Evolutionary conservation across 2,329 filamentous ascomycete species (phyloP).

Genomic region (Eutypella sp.): DNA sequence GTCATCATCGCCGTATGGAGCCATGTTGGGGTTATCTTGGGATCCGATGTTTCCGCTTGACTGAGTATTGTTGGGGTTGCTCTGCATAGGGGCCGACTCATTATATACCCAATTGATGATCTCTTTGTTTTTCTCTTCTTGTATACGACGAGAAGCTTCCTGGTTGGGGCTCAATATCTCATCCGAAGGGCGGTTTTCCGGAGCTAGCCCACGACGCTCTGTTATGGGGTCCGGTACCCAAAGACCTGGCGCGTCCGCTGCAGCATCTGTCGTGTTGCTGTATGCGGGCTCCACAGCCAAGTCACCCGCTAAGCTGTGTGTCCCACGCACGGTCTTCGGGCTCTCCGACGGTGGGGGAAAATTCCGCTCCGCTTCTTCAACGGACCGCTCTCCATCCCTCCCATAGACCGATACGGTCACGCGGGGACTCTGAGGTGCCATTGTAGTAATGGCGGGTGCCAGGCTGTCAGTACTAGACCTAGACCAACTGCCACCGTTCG

Average conservation of each 20-base stretch:
- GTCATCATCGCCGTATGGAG: conserved; percentile 23
- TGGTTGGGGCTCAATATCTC: conserved; percentile 48
- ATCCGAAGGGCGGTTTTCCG: conserved; percentile 36
- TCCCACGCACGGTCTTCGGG: conserved; percentile 29
- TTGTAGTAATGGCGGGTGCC: conserved; percentile 32
- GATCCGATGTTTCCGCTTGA: conserved; percentile 7
- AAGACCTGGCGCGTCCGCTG: conserved; percentile 35
- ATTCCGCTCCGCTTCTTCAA: conserved; percentile 35
- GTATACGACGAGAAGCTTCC: conserved; percentile 34
- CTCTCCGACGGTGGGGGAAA: conserved; percentile 31
- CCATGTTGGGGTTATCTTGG: conserved; percentile 6
- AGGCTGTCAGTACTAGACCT: conserved; percentile 41
- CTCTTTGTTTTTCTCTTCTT: conserved; percentile 42
- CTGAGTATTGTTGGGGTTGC: conserved; percentile 7
- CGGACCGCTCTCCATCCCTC: conserved; percentile 30
- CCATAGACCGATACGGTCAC: conserved; percentile 55
- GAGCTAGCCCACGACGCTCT: conserved; percentile 43
- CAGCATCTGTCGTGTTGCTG: conserved; percentile 16
- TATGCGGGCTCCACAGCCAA: conserved; percentile 16
- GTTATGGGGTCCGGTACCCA: conserved; percentile 36
- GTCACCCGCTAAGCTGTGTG: conserved; percentile 35
- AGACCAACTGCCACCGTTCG: conserved; percentile 44
- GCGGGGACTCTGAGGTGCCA: conserved; percentile 46
- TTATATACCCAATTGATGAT: conserved; percentile 50
- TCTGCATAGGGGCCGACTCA: conserved; percentile 13